Percentiles rank a stretch among this genome's conserved stretches.
Conservation (phyloP, 192 early-diverging fungal species). For the Phlyctochytrium arcticum region DNA sequence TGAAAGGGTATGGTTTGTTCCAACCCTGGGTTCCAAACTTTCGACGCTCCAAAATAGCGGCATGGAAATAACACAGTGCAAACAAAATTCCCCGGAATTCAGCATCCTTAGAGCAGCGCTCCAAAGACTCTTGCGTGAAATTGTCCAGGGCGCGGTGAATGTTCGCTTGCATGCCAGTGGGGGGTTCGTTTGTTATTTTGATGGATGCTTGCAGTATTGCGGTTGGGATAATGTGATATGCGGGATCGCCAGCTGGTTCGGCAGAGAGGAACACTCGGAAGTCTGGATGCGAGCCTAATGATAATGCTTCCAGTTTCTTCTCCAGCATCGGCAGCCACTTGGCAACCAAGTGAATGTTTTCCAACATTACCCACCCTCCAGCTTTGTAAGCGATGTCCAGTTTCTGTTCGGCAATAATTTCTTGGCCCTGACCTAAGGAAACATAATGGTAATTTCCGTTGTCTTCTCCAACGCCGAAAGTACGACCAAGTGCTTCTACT, state of each 20-base stretch:
- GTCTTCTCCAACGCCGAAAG: slow-evolving; percentile 51
- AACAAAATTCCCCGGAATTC: slow-evolving; percentile 59
- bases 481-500: slow-evolving; percentile 56
- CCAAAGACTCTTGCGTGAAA: slow-evolving; percentile 58
- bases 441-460: slow-evolving; percentile 64
- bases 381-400: slow-evolving; percentile 57
- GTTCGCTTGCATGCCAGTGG: slow-evolving; percentile 67
- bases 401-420: slow-evolving; percentile 64
- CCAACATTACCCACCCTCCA: slow-evolving; percentile 67
- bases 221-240: slow-evolving; percentile 59
- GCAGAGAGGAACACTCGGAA: slow-evolving; percentile 62
- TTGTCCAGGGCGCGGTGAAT: slow-evolving; percentile 65
- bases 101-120: slow-evolving; percentile 63
- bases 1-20: slow-evolving; percentile 63
- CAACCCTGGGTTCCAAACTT: slow-evolving; percentile 68
- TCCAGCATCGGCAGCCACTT: slow-evolving; percentile 63
- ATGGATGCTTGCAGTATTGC: slow-evolving; percentile 65
- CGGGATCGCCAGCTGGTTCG: slow-evolving; percentile 60
- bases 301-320: slow-evolving; percentile 60
- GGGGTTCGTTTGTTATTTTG: slow-evolving; percentile 68
- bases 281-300: slow-evolving; percentile 44
- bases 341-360: slow-evolving; percentile 67
- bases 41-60: slow-evolving; percentile 56
- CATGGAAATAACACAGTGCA: slow-evolving; percentile 65
- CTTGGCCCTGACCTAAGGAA: slow-evolving; percentile 65